Evolutionary conservation across 495 filamentous ascomycete species (phyloP).

Genomic region (Neurospora sp.): DNA sequence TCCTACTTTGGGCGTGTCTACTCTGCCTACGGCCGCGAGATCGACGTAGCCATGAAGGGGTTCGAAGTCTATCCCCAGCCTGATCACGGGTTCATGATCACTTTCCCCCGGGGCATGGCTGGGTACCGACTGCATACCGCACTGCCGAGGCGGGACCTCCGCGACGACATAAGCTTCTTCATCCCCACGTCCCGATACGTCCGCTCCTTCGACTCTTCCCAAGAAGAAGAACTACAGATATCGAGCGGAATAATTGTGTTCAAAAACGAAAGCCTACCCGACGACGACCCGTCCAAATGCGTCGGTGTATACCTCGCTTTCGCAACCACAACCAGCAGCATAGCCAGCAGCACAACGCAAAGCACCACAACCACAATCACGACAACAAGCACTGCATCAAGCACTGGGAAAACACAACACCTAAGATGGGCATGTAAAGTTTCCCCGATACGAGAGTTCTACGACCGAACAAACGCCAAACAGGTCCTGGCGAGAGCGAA

Average conservation of each 20-base stretch:
- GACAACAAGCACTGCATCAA: not conserved
- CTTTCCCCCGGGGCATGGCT: conserved; percentile 15
- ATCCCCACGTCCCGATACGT: conserved; percentile 3
- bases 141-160: conserved; percentile 5
- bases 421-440: not conserved
- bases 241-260: not conserved
- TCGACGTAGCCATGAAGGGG: conserved; percentile 17
- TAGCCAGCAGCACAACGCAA: not conserved
- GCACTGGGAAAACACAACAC: not conserved
- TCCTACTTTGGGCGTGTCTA: conserved; percentile 18
- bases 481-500: not conserved
- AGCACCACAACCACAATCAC: not conserved
- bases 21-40: conserved; percentile 14
- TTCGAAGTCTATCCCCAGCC: conserved; percentile 6
- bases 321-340: not conserved
- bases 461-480: not conserved
- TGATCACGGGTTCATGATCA: conserved; percentile 13
- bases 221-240: not conserved
- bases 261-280: not conserved
- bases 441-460: not conserved
- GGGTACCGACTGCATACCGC: conserved; percentile 4
- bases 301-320: not conserved
- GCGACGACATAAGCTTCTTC: conserved; percentile 13
- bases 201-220: not conserved
- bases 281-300: not conserved